phyloP scores from a whole-genome alignment of 1,139 yeast species.

The Candida tetrigidarum region DNA sequence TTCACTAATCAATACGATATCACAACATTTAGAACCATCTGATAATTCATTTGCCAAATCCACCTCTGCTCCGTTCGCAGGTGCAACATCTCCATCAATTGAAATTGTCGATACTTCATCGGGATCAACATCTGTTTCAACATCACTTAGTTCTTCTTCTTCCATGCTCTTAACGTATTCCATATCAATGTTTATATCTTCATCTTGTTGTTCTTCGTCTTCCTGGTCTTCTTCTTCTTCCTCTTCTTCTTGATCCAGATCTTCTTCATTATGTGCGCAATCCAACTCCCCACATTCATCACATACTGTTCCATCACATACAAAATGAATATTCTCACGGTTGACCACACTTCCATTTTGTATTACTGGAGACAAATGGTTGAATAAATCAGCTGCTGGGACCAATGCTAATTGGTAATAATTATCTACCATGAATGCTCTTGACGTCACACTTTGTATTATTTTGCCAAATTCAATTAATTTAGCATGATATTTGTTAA shows the following conservation, averaged over 20 bases:
- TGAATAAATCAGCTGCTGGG: conserved; percentile 91
- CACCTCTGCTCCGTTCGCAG: conserved; percentile 26
- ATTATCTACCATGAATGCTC: conserved; percentile 81
- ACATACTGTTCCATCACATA: conserved; percentile 74
- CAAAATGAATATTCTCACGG: conserved; percentile 73
- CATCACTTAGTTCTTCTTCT: conserved; percentile 25
- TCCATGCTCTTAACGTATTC: conserved; percentile 40
- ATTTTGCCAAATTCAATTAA: conserved; percentile 52
- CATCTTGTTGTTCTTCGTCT: conserved; percentile 25
- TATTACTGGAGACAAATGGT: conserved; percentile 56
- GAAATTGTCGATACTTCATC: conserved; percentile 23
- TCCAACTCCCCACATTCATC: conserved; percentile 69
- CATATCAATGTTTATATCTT: conserved; percentile 19
- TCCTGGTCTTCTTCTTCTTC: conserved; percentile 17
- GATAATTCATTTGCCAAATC: conserved; percentile 36
- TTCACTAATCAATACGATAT: conserved; percentile 47
- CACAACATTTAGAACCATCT: conserved; percentile 55
- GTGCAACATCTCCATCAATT: conserved; percentile 28
- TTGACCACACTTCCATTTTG: conserved; percentile 25
- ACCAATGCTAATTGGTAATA: conserved; percentile 78
- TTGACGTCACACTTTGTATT: conserved; percentile 66
- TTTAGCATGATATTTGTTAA: conserved; percentile 19
- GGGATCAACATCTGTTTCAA: conserved; percentile 35
- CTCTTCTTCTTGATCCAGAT: conserved; percentile 21
- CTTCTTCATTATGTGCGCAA: conserved; percentile 53